Evolutionary conservation across 495 filamentous ascomycete species (phyloP).

Genomic region (Aspergillus avenaceus): DNA sequence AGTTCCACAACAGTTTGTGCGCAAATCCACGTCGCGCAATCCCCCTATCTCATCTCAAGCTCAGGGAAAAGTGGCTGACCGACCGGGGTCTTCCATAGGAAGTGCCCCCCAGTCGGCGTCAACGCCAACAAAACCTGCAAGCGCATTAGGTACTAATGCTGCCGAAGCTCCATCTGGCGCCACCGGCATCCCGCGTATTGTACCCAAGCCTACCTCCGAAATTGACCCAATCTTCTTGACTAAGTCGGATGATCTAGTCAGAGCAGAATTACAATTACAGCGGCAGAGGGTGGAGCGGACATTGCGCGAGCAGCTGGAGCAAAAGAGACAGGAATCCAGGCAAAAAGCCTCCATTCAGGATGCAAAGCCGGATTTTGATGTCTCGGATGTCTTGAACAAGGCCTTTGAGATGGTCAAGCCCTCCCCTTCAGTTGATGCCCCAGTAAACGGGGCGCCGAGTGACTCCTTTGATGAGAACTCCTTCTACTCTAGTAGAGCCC

Average conservation of each 20-base stretch:
- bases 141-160: conserved; percentile 27
- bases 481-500: conserved; percentile 84
- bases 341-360: conserved; percentile 54
- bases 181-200: conserved; percentile 28
- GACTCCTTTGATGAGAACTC: conserved; percentile 89
- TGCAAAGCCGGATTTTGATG: conserved; percentile 65
- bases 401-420: conserved; percentile 70
- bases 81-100: conserved; percentile 21
- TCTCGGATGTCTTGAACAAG: conserved; percentile 66
- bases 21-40: conserved; percentile 40
- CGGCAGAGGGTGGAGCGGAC: conserved; percentile 74
- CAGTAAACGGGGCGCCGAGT: conserved; percentile 53
- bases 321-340: conserved; percentile 53
- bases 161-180: conserved; percentile 22
- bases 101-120: conserved; percentile 25
- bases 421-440: conserved; percentile 46
- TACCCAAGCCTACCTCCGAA: conserved; percentile 37
- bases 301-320: conserved; percentile 70
- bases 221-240: conserved; percentile 78
- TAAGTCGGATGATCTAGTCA: conserved; percentile 79
- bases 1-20: conserved; percentile 55
- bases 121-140: conserved; percentile 22
- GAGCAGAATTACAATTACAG: conserved; percentile 76
- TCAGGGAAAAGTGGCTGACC: conserved; percentile 21
- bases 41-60: conserved; percentile 19